Evolutionary conservation across 148 eudicot genomes (phyloP).

Genomic region (Fagopyrum homotropicum): DNA sequence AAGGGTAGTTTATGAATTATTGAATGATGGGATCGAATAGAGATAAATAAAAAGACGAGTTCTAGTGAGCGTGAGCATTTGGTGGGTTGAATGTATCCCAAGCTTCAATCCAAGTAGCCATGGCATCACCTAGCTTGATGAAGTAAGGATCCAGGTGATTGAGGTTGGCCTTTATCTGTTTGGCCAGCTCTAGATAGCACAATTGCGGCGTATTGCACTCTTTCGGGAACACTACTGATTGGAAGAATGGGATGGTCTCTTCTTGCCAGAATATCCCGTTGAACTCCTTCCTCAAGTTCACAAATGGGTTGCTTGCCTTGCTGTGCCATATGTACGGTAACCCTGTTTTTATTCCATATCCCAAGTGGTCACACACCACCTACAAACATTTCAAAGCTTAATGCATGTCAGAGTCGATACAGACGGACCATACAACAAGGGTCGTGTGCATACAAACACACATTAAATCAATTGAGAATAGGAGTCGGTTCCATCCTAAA

Average conservation of each 20-base stretch:
- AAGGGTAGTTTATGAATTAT: no score
- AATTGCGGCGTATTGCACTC: background rate
- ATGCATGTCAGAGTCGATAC: no score
- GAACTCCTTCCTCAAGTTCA: constrained; percentile 8
- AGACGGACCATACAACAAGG: no score
- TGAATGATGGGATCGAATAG: no score
- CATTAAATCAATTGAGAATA: background rate
- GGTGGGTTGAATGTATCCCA: constrained; percentile 6
- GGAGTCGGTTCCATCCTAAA: no score
- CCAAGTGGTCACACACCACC: constrained; percentile 19
- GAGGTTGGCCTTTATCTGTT: constrained; percentile 5
- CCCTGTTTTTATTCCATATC: constrained; percentile 14
- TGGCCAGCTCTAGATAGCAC: constrained; percentile 13
- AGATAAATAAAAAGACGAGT: no score
- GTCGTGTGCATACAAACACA: no score
- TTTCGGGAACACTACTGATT: constrained; percentile 6
- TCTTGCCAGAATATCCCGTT: constrained; percentile 14
- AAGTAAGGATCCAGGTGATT: constrained; percentile 12
- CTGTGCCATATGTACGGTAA: constrained; percentile 14
- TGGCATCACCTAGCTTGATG: constrained; percentile 12
- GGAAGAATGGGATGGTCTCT: constrained; percentile 16
- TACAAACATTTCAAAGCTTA: background rate
- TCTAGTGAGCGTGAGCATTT: background rate
- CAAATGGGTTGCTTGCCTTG: constrained; percentile 15
- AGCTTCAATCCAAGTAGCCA: constrained; percentile 12